These are phyloP conservation scores for Apiospora marii DNA, from an alignment of 2,329 filamentous ascomycete genomes.

Conservation along the genomic window DNA sequence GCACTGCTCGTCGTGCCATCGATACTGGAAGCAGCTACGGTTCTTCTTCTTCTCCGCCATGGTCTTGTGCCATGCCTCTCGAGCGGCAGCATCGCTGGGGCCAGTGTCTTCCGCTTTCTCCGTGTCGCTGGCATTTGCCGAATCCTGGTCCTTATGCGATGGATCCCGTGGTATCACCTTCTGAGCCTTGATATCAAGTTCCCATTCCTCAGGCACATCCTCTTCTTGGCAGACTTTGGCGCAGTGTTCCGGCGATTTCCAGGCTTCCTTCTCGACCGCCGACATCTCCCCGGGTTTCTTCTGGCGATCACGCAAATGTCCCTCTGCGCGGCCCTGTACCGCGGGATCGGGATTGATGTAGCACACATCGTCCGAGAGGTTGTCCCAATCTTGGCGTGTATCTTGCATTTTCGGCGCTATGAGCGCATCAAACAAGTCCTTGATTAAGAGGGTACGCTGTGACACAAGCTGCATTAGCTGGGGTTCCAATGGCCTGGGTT, in stretches of 20 bases:
- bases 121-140: conserved; percentile 37
- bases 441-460: conserved; percentile 54
- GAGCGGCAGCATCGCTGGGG: conserved; percentile 34
- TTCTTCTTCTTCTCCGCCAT: conserved; percentile 43
- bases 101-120: conserved; percentile 39
- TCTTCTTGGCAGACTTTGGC: conserved; percentile 56
- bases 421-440: conserved; percentile 58
- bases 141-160: conserved; percentile 36
- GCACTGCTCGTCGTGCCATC: conserved; percentile 53
- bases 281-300: conserved; percentile 50
- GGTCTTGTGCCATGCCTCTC: conserved; percentile 34
- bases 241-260: conserved; percentile 56
- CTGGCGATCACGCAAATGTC: conserved; percentile 44
- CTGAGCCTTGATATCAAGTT: conserved; percentile 38
- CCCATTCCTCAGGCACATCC: conserved; percentile 46
- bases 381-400: conserved; percentile 59
- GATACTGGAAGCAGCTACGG: conserved; percentile 55
- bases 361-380: conserved; percentile 56
- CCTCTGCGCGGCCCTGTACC: conserved; percentile 44
- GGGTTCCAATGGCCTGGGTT: neutral
- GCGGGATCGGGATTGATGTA: conserved; percentile 50
- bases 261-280: conserved; percentile 52
- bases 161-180: conserved; percentile 26
- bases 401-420: conserved; percentile 53
- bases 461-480: conserved; percentile 29